Percentiles rank a stretch among this genome's conserved stretches.
Conservation (phyloP, 345 rosid species). For the Eucalyptus virginea region DNA sequence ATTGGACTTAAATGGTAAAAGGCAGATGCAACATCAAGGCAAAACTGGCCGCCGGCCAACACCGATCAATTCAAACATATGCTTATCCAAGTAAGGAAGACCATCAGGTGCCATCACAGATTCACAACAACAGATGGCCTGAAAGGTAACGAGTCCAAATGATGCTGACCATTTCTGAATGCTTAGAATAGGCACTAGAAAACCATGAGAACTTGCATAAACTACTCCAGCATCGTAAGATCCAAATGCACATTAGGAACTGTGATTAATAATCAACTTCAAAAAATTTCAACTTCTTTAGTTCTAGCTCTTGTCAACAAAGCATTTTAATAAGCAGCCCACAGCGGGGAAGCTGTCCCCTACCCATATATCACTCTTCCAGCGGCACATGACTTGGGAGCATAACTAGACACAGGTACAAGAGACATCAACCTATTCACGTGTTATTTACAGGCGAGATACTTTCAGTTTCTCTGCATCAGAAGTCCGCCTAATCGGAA, state of each 20-base stretch:
- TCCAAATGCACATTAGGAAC: background rate
- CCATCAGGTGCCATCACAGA: background rate
- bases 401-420: background rate
- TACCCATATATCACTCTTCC: background rate
- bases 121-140: background rate
- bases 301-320: background rate
- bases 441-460: background rate
- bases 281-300: background rate
- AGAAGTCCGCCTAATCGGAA: background rate
- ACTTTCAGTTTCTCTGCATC: background rate
- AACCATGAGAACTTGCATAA: background rate
- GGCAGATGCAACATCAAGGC: background rate
- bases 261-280: background rate
- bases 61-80: background rate
- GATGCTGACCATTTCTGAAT: background rate
- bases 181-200: background rate
- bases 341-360: background rate
- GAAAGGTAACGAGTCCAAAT: background rate
- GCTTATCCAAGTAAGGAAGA: background rate
- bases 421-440: background rate
- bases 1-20: background rate
- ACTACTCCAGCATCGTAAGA: background rate
- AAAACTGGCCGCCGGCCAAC: background rate
- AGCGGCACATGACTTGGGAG: background rate
- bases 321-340: background rate